Base-by-base conservation (phyloP, 805 yeast genomes). In the Scheffersomyces ergatensis region DNA sequence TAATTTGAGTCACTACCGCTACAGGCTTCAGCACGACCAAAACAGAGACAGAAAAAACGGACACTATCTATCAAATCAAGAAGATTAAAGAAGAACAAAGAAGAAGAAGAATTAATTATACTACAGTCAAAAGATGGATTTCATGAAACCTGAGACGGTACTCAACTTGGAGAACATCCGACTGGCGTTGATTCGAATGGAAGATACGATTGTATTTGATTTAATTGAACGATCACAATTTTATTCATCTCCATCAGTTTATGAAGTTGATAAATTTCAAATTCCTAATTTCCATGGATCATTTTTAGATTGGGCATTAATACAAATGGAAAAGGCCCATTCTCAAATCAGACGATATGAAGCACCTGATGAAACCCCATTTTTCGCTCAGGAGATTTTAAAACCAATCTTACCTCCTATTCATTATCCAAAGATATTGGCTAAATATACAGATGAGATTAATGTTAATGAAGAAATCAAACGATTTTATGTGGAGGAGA, bases 141-240 rank as follows among this genome's bases (percentile, higher is more conserved):
- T 89, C 62, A 76, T 77, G 60, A 79, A 82, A 50, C 93, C 96
- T 14, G 85, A 83, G 36, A 78, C 95, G 0, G 96, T 88, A 5
- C 74, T 93, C 37, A 78, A 89, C 54, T 70, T 93, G 43, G 71
- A 70, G 52, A 89, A 93, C 64, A 93, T 93, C 54, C 80, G 99
- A 47, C 82, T 78, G 45, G 85, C 88, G 14, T 72, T 93, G 35
- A 83, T 90, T 30, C 79, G 96, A 40, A 89, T 93, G 97, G 99
- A 93, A 58, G 98, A 93, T 63, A 86, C 97, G 5, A 89, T 93
- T 51, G 85, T 93, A 46, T 93, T 90, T 72, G 86, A 84, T 42
- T 77, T 93, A 50, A 90, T 93, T 45, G 99, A 93, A 62, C 76
- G 99, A 48, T 87, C 97, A 2, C 96, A 92, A 65, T 92, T 88